Evolutionary conservation across 106 monocot species (phyloP), one percentile per base, ranked within the genome.

Genomic region (Platanthera guangdongensis): DNA sequence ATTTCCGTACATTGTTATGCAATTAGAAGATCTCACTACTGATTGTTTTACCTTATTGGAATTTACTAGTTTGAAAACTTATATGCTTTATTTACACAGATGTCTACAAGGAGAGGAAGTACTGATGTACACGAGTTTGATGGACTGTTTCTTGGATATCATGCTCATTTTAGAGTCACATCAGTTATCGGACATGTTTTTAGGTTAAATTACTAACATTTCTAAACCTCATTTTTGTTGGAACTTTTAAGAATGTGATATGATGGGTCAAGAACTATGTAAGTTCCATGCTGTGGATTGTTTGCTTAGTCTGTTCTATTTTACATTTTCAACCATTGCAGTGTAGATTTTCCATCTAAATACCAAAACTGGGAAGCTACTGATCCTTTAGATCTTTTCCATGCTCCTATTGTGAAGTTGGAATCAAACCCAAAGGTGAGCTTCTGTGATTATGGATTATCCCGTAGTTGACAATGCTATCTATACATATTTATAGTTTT

Each of bases 41-140:
- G 32, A 57, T 63, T 63, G 46, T 76, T 76, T 46, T 19, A 22
- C 8, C 2, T 63, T 76, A 19, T 32, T 68, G 2, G 5, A 68
- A 39, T 22, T 50, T 68, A 47, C 68, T 67, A 25, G 72, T 65
- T 65, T 18, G 78, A 78, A 32, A 47, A 32, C 45, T 55, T 57
- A 47, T 45, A 47, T 10, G 45, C 39, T 75, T 72, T 62, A 2
- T 16, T 71, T 50, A 3, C 22, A 70, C 78, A 95, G 92, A 92
- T 95, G 90, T 90, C 88, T 7, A 88, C 95, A 51, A 71, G 90
- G 77, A 90, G 78, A 82, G 87, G 88, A 30, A 93, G 90, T 64
- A 93, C 95, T 10, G 93, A 96, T 71, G 89, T 96, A 39, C 93
- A 96, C 69, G 93, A 96, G 82, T 96, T 96, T 81, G 95, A 93